Base-by-base conservation (phyloP, 2,329 filamentous ascomycete genomes). In the Aspergillus sp. region DNA sequence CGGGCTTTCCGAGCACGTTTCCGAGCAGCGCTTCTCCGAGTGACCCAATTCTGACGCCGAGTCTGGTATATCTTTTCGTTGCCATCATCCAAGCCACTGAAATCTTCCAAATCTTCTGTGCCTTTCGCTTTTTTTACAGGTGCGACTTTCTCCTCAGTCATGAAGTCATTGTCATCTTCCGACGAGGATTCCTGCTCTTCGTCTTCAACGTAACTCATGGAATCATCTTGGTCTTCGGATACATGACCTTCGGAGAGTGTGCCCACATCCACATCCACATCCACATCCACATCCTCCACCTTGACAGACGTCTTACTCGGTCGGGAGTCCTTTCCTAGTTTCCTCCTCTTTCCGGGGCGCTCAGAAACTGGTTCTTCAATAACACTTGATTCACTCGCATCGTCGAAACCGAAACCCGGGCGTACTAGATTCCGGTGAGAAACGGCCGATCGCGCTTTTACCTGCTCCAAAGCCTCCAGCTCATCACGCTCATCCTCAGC, bases 41-140 rank as follows among this genome's bases (percentile, higher is more conserved):
- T 77, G 1, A 90, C 82, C 95, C 95, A 99, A 55, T 85, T 84
- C 21, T 85, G 82, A 4, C 99, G 73, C 43, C 95, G 85, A 45
- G 79, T 79, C 67, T 91, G 89, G 70, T 96, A 99, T 19, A 92
- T 81, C 0, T 81, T 77, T 71, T 97, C 93, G 59, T 96, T 89
- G 0, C 95, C 96, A 72, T 99, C 95, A 67, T 99, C 95, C 19
- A 97, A 75, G 2, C 84, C 84, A 12, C 82, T 79, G 31, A 88
- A 73, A 64, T 87, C 84, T 64, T 86, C 83, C 7, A 82, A 59
- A 66, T 77, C 37, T 66, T 70, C 45, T 64, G 72, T 66, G 74
- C 80, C 17, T 44, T 64, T 66, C n/a, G 61, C 56, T 47, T 67
- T 68, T 33, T 65, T 66, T 44, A 56, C 56, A 51, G 50, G 52